Conservation (phyloP, 1,284 basidiomycete species). For the Leccinum colubrinum region DNA sequence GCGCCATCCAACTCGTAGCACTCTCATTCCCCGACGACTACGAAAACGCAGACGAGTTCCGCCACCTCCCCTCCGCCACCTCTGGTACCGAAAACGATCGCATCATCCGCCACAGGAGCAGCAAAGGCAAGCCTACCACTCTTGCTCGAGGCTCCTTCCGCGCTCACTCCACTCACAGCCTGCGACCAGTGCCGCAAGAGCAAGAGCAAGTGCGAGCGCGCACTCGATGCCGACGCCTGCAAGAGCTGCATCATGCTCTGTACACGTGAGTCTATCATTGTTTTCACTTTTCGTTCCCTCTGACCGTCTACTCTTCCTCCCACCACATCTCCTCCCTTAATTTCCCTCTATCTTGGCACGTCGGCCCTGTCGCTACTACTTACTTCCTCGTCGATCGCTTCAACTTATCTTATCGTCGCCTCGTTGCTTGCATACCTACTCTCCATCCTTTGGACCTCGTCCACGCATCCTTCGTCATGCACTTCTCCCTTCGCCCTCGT, state of each 20-base stretch:
- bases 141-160: background rate
- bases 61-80: conserved; percentile 34
- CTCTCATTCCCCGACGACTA: conserved; percentile 52
- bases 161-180: background rate
- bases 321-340: background rate
- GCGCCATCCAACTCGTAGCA: conserved; percentile 22
- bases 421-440: background rate
- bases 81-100: conserved; percentile 14
- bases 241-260: conserved; percentile 71
- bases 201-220: conserved; percentile 32
- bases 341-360: background rate
- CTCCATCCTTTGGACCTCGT: background rate
- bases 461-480: background rate
- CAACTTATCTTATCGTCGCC: background rate
- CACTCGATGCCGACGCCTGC: conserved; percentile 33
- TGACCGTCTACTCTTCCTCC: background rate
- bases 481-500: background rate
- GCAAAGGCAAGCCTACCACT: conserved; percentile 52
- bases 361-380: background rate
- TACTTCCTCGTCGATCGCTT: background rate
- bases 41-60: conserved; percentile 46
- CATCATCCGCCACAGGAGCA: conserved; percentile 55
- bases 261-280: conserved; percentile 49
- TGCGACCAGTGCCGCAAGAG: conserved; percentile 76
- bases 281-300: conserved; percentile 12